Evolutionary conservation across 2,329 filamentous ascomycete species (phyloP).

Genomic region (Clonostachys sp.): DNA sequence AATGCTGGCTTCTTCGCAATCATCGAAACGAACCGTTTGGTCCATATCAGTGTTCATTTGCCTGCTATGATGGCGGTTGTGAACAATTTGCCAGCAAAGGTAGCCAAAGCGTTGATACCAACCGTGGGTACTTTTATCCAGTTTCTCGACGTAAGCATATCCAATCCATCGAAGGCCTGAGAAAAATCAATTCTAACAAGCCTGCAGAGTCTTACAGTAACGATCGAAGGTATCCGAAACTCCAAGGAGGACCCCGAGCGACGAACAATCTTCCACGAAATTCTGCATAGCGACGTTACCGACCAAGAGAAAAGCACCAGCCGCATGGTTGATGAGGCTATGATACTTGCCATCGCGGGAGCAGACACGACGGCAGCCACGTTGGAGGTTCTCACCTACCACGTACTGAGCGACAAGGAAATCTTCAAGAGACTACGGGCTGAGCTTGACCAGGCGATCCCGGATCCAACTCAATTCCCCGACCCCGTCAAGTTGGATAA

Average conservation of each 20-base stretch:
- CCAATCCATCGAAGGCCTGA: background rate
- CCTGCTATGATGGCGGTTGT: conserved; percentile 9
- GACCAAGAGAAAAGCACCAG: conserved; percentile 19
- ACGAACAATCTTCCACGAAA: conserved; percentile 22
- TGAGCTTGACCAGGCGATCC: conserved; percentile 19
- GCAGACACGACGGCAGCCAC: conserved; percentile 28
- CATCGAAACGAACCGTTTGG: conserved; percentile 6
- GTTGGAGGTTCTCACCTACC: conserved; percentile 24
- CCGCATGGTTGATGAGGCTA: conserved; percentile 24
- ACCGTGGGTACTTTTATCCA: conserved; percentile 1
- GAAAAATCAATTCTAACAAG: background rate
- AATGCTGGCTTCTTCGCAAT: conserved; percentile 17
- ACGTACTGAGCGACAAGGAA: conserved; percentile 23
- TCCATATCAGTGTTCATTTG: conserved; percentile 12
- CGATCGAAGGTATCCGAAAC: conserved; percentile 6
- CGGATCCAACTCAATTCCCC: conserved; percentile 3
- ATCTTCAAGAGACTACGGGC: conserved; percentile 18
- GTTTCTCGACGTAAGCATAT: conserved; percentile 3
- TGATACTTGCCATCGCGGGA: conserved; percentile 24
- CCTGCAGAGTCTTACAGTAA: conserved; percentile 2
- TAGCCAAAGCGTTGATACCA: conserved; percentile 10
- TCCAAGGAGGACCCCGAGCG: conserved; percentile 4
- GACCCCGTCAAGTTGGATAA: conserved; percentile 17
- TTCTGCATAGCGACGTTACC: conserved; percentile 19
- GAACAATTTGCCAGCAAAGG: background rate